These are phyloP conservation scores for Saccharomycopsis capsularis DNA, from an alignment of 805 yeast genomes.

Conservation along the genomic window DNA sequence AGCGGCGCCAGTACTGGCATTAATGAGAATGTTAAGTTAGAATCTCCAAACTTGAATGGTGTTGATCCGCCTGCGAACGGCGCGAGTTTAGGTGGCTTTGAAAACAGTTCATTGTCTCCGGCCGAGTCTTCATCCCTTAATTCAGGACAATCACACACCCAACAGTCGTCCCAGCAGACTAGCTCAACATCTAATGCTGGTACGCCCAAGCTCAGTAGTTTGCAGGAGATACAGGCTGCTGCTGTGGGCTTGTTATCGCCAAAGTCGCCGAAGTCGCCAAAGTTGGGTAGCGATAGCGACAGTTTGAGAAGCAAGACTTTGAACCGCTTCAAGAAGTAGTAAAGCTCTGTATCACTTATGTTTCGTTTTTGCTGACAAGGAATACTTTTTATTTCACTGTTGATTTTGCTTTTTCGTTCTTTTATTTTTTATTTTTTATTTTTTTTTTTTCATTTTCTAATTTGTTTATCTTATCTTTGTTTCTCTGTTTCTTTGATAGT, in stretches of 20 bases:
- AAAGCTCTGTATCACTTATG: too few species aligned
- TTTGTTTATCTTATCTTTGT: too few species aligned
- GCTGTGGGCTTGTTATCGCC: constrained; percentile 7
- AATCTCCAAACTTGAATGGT: not conserved
- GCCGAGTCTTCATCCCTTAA: constrained; percentile 8
- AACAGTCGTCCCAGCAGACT: constrained; percentile 1
- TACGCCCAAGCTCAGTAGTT: constrained; percentile 6
- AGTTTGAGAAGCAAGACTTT: constrained; percentile 21
- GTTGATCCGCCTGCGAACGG: not conserved
- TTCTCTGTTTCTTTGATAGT: too few species aligned
- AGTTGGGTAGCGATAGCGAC: not conserved
- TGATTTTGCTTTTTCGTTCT: too few species aligned
- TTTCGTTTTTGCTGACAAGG: too few species aligned
- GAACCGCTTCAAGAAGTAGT: constrained; percentile 12
- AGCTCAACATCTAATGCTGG: not conserved
- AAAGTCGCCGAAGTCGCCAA: constrained; percentile 6
- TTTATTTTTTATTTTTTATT: too few species aligned
- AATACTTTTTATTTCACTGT: too few species aligned
- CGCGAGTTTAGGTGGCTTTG: not conserved
- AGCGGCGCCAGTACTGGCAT: not conserved
- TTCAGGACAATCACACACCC: constrained; percentile 4
- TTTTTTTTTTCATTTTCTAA: too few species aligned
- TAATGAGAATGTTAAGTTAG: not conserved
- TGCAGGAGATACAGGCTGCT: constrained; percentile 1
- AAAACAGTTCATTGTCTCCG: constrained; percentile 7